Evolutionary conservation across 1,284 basidiomycete species (phyloP).

Genomic region (Tausonia pullulans): DNA sequence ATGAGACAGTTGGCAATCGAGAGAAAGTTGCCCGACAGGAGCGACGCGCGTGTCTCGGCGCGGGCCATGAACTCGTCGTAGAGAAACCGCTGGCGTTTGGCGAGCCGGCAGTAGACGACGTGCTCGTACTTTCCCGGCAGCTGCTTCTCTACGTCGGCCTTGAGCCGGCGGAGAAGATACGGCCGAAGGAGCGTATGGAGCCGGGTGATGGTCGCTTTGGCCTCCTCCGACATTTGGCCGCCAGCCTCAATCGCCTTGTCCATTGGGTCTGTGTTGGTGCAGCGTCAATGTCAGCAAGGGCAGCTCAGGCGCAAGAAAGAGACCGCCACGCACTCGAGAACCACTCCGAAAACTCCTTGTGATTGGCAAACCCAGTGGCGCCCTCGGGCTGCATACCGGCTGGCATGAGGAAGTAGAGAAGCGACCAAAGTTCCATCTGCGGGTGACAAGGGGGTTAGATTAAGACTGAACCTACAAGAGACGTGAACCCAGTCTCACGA

Average conservation of each 20-base stretch:
- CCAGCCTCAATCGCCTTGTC: constrained; percentile 90
- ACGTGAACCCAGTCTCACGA: constrained; percentile 20
- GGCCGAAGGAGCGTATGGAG: constrained; percentile 87
- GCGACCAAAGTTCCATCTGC: constrained; percentile 78
- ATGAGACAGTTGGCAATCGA: constrained; percentile 90
- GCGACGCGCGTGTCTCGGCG: constrained; percentile 71
- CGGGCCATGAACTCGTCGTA: constrained; percentile 99
- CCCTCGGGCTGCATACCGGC: constrained; percentile 45
- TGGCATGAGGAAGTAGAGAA: constrained; percentile 93
- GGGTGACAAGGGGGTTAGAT: neutral
- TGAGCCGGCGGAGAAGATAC: constrained; percentile 85
- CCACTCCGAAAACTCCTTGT: constrained; percentile 93
- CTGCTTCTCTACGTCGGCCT: constrained; percentile 92
- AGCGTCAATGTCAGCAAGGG: neutral
- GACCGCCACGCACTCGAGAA: constrained; percentile 66
- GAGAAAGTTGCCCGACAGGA: constrained; percentile 70
- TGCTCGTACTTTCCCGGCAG: constrained; percentile 93
- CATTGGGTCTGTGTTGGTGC: constrained; percentile 54
- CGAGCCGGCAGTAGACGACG: constrained; percentile 78
- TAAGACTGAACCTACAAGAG: neutral
- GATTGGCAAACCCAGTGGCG: constrained; percentile 68
- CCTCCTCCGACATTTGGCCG: constrained; percentile 67
- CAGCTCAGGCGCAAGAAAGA: neutral
- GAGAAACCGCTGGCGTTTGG: constrained; percentile 87
- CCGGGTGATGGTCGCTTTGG: constrained; percentile 72